These are phyloP conservation scores for Chlorella sp. DNA, from an alignment of 139 green algal genomes.

Conservation along the genomic window DNA sequence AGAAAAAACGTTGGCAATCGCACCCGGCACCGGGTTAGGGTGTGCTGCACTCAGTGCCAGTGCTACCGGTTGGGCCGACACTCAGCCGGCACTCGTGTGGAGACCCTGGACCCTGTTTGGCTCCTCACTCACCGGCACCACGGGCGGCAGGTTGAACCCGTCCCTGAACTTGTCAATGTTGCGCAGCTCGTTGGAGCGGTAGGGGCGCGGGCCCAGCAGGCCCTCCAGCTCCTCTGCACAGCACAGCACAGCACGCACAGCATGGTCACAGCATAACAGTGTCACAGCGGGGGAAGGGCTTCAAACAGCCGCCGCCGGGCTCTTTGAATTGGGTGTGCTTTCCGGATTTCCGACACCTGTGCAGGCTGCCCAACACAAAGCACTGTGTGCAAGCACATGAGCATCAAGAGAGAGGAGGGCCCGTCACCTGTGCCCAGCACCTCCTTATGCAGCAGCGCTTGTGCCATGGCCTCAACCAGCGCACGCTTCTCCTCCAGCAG, in stretches of 20 bases:
- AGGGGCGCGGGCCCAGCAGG: constrained; percentile 95
- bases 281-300: background rate
- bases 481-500: constrained; percentile 87
- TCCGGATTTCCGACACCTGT: too few relatives aligned
- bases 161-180: constrained; percentile 94
- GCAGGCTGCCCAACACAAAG: background rate
- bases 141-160: background rate
- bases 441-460: constrained; percentile 74
- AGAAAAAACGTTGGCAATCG: too few relatives aligned
- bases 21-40: too few relatives aligned
- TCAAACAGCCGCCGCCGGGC: background rate
- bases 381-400: too few relatives aligned
- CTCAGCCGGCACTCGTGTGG: too few relatives aligned
- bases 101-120: too few relatives aligned
- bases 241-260: background rate
- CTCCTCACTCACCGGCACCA: background rate
- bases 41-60: too few relatives aligned
- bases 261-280: background rate
- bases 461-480: constrained; percentile 86
- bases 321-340: too few relatives aligned
- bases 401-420: too few relatives aligned
- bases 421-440: constrained; percentile 43
- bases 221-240: constrained; percentile 85
- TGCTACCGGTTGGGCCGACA: too few relatives aligned
- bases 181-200: constrained; percentile 77